phyloP scores from a whole-genome alignment of 2,329 filamentous ascomycete genomes.

The Colletotrichum filicis region DNA sequence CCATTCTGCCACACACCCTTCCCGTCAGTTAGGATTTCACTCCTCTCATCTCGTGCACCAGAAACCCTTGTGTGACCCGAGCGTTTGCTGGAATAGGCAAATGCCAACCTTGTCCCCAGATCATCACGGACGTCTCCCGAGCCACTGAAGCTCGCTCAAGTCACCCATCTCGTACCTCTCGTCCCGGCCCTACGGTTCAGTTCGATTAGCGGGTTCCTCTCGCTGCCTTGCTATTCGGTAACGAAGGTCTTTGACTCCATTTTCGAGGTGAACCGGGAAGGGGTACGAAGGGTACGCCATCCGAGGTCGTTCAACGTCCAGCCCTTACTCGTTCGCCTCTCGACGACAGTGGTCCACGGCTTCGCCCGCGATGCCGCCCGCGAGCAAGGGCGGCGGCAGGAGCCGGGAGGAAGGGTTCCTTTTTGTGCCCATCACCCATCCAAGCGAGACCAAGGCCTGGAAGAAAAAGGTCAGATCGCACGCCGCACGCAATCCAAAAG shows the following conservation, averaged over 20 bases:
- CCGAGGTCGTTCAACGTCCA: background rate
- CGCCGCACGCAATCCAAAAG: constrained; percentile 35
- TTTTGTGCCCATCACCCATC: constrained; percentile 37
- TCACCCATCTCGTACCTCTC: background rate
- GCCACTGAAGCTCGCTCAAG: background rate
- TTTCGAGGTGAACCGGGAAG: background rate
- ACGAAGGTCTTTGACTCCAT: background rate
- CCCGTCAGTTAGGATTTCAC: background rate
- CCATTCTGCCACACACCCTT: background rate
- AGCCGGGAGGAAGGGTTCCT: constrained; percentile 19
- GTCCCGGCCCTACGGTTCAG: background rate
- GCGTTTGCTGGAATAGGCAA: constrained; percentile 14
- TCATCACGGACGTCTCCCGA: background rate
- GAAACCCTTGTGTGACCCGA: background rate
- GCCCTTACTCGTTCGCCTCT: background rate
- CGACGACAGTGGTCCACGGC: background rate
- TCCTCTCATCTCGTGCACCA: background rate
- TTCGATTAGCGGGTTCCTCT: background rate
- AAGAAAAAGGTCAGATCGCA: constrained; percentile 37
- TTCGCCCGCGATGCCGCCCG: constrained; percentile 5
- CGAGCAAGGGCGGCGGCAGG: background rate
- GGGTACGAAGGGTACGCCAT: background rate
- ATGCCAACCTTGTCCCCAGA: background rate
- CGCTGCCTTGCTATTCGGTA: background rate
- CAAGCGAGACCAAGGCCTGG: constrained; percentile 28